Conservation (phyloP, 2,329 filamentous ascomycete genomes). For the Colletotrichum abscissum region DNA sequence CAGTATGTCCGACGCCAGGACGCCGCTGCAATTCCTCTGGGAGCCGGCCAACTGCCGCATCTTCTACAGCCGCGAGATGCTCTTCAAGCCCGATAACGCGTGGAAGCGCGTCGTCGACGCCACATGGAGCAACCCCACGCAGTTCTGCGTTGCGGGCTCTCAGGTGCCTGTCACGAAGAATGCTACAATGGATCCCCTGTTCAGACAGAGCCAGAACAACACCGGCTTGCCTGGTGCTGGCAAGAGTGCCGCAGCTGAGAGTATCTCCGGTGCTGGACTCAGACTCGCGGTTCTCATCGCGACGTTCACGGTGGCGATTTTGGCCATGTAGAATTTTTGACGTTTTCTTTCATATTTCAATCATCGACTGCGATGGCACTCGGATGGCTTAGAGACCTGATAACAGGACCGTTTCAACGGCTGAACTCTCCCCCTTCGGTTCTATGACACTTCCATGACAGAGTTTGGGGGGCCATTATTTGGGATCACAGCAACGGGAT, state of each 20-base stretch:
- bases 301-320: not conserved
- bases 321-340: slow-evolving; percentile 17
- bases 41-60: slow-evolving; percentile 59
- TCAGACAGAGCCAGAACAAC: slow-evolving; percentile 27
- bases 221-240: slow-evolving; percentile 7
- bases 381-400: not conserved
- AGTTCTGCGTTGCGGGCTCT: slow-evolving; percentile 48
- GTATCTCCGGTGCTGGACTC: not conserved
- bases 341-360: not conserved
- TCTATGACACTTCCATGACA: not conserved
- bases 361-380: not conserved
- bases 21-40: slow-evolving; percentile 58
- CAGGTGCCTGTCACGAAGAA: slow-evolving; percentile 37
- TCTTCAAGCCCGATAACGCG: slow-evolving; percentile 49
- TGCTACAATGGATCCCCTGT: slow-evolving; percentile 38
- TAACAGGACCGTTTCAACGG: not conserved
- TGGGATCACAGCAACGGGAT: not conserved
- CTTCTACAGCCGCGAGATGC: slow-evolving; percentile 58
- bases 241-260: not conserved
- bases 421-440: not conserved
- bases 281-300: slow-evolving; percentile 23
- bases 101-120: slow-evolving; percentile 54
- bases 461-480: not conserved
- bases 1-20: slow-evolving; percentile 42
- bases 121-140: slow-evolving; percentile 46